A percentile compares a stretch with the other conserved stretches of the same genome.
Conservation (phyloP, 805 yeast genomes). For the Metschnikowia baotianmanensis region DNA sequence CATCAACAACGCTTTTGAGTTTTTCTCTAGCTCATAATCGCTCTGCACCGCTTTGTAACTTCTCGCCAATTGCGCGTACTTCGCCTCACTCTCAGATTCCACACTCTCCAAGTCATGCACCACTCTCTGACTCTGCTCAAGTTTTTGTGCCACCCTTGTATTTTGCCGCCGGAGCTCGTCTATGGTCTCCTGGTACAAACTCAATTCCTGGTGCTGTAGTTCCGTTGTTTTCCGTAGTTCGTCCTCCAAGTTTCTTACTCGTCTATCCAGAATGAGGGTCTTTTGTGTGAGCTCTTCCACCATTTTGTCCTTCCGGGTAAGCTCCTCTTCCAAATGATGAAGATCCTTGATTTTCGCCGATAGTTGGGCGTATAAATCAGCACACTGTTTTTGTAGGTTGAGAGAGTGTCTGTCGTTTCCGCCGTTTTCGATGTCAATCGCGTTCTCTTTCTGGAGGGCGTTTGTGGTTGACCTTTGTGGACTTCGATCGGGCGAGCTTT, state of each 20-base stretch:
- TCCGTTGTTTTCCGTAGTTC: slow-evolving; percentile 29
- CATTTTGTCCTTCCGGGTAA: slow-evolving; percentile 23
- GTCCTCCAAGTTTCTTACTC: slow-evolving; percentile 27
- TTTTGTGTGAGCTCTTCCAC: slow-evolving; percentile 29
- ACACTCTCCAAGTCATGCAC: slow-evolving; percentile 7
- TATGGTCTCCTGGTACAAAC: slow-evolving; percentile 32
- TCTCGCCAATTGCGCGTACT: slow-evolving; percentile 30
- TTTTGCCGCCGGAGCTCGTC: slow-evolving; percentile 29
- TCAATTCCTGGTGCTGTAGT: slow-evolving; percentile 29
- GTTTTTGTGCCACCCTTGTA: slow-evolving; percentile 20
- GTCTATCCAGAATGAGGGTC: slow-evolving; percentile 26
- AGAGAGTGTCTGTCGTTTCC: slow-evolving; percentile 5
- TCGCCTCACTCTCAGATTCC: slow-evolving; percentile 17
- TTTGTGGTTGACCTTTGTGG: slow-evolving; percentile 1
- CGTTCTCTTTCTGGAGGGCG: too few species aligned
- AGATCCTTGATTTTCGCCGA: slow-evolving; percentile 26
- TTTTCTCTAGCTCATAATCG: slow-evolving; percentile 52
- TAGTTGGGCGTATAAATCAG: slow-evolving; percentile 31
- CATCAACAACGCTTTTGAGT: slow-evolving; percentile 49
- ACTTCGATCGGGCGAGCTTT: background rate
- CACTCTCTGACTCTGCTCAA: slow-evolving; percentile 11
- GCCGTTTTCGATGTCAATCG: too few species aligned
- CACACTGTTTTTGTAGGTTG: slow-evolving; percentile 25
- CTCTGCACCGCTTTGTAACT: slow-evolving; percentile 43
- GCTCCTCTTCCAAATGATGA: slow-evolving; percentile 32